Percentiles rank a stretch among this genome's conserved stretches.
Conservation (phyloP, 805 yeast species). For the Ogataea degrootiae region DNA sequence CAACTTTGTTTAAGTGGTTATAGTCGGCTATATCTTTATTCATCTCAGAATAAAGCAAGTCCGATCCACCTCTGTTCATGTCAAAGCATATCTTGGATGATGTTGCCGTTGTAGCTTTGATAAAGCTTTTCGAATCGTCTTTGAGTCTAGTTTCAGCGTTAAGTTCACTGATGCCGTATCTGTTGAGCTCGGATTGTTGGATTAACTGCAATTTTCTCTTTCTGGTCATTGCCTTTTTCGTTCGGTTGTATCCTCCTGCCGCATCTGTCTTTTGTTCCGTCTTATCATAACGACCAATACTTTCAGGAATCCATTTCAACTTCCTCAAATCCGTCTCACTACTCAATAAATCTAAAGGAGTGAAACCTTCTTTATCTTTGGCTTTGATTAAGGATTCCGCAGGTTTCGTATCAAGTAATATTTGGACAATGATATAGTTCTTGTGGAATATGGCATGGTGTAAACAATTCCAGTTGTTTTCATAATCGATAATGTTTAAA, state of each 20-base stretch:
- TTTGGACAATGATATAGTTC: conserved; percentile 49
- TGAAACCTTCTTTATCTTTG: conserved; percentile 65
- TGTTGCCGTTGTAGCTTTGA: conserved; percentile 2
- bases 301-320: conserved; percentile 28
- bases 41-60: conserved; percentile 56
- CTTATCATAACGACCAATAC: conserved; percentile 14
- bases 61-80: conserved; percentile 47
- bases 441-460: conserved; percentile 65
- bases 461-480: conserved; percentile 77
- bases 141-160: conserved; percentile 28
- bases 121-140: conserved; percentile 1
- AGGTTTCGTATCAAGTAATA: conserved; percentile 26
- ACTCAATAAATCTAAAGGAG: conserved; percentile 65
- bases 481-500: conserved; percentile 50
- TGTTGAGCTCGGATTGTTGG: not conserved
- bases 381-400: conserved; percentile 38
- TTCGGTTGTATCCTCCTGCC: conserved; percentile 34
- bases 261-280: conserved; percentile 22
- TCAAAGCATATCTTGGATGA: conserved; percentile 8
- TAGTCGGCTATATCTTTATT: conserved; percentile 19
- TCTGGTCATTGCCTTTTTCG: not conserved
- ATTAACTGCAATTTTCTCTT: not conserved
- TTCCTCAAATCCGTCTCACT: conserved; percentile 40
- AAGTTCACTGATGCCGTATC: conserved; percentile 13
- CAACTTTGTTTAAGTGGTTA: conserved; percentile 12